A percentile compares a stretch with the other conserved stretches of the same genome.
These are phyloP conservation scores for Ceratobasidium sp. DNA, from an alignment of 1,284 basidiomycete species.

Conservation along the genomic window DNA sequence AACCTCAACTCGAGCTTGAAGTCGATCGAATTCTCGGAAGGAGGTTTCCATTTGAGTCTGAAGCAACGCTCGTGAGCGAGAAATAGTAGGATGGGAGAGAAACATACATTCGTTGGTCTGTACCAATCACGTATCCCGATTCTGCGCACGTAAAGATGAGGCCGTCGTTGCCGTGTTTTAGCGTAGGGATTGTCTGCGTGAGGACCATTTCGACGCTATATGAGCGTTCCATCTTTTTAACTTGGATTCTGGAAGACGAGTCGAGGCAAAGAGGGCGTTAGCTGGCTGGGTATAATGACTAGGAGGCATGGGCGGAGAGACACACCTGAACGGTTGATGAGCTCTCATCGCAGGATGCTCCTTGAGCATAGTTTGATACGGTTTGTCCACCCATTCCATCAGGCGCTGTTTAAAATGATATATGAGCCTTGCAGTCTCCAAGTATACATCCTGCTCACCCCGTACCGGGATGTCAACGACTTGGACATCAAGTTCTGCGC, in stretches of 20 bases:
- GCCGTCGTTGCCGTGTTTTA: constrained; percentile 95
- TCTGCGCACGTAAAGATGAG: constrained; percentile 96
- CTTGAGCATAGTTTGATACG: constrained; percentile 76
- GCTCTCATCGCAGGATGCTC: constrained; percentile 73
- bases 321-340: constrained; percentile 87
- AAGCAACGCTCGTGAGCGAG: not conserved
- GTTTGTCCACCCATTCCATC: constrained; percentile 83
- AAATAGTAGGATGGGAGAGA: constrained; percentile 43
- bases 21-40: constrained; percentile 97
- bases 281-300: not conserved
- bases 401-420: constrained; percentile 68
- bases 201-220: constrained; percentile 91
- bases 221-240: constrained; percentile 90
- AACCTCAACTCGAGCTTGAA: constrained; percentile 95
- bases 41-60: constrained; percentile 99
- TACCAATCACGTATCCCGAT: constrained; percentile 87
- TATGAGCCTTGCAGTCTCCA: not conserved
- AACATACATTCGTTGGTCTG: constrained; percentile 88
- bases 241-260: constrained; percentile 69
- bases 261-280: not conserved
- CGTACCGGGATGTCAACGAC: constrained; percentile 87
- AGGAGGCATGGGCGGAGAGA: constrained; percentile 48
- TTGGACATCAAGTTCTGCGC: constrained; percentile 87
- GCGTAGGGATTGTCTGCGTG: constrained; percentile 81
- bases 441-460: constrained; percentile 65